phyloP scores from a whole-genome alignment of 352 stramenopile species.

The Aphanomyces astaci region DNA sequence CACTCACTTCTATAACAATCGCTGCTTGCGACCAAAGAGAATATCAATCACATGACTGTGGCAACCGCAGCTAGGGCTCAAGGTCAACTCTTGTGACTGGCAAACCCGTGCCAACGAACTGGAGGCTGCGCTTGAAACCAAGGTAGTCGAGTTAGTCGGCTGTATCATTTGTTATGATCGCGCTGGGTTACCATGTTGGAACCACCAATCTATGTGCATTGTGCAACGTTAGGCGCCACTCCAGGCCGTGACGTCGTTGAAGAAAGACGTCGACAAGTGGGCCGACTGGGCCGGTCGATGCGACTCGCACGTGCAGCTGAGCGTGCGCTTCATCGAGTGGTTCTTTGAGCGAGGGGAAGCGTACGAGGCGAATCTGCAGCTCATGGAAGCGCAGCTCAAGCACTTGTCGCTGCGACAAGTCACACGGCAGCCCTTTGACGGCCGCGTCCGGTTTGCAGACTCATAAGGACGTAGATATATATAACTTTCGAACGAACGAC shows the following conservation, averaged over 20 bases:
- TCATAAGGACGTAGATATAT: too few relatives aligned
- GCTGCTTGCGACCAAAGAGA: too few relatives aligned
- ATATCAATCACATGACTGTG: too few relatives aligned
- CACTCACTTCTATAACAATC: too few relatives aligned
- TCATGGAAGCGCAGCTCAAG: constrained; percentile 57
- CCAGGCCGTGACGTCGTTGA: neutral
- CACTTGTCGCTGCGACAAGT: constrained; percentile 33
- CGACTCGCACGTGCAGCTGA: constrained; percentile 35
- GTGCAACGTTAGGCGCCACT: neutral
- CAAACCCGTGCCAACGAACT: neutral
- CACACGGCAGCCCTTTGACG: constrained; percentile 38
- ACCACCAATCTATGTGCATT: neutral
- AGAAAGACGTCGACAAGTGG: neutral
- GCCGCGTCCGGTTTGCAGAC: neutral
- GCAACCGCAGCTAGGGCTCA: neutral
- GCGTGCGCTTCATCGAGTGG: constrained; percentile 64
- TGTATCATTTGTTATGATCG: too few relatives aligned
- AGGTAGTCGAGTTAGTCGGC: neutral
- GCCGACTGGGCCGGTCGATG: neutral
- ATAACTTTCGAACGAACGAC: too few relatives aligned
- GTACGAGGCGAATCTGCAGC: constrained; percentile 61
- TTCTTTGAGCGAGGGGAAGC: constrained; percentile 56
- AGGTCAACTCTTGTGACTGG: neutral
- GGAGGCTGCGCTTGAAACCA: neutral
- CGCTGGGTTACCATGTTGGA: too few relatives aligned